Evolutionary conservation across 768 basidiomycete genomes (phyloP), one percentile per base, ranked within the genome.

Genomic region (Tulasnella sp.): DNA sequence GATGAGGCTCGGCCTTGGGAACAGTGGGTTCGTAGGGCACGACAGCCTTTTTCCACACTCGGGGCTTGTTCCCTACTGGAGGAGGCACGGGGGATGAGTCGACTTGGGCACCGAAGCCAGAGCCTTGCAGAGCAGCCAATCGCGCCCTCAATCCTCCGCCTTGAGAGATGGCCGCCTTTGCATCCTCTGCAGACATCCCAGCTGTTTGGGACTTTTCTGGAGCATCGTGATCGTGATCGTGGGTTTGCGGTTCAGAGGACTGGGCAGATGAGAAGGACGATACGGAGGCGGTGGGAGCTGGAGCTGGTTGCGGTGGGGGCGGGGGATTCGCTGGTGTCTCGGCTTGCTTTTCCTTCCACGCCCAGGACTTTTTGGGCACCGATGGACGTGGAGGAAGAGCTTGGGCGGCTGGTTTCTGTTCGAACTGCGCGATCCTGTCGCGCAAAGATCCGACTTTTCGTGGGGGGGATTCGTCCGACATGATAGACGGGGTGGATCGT

Each of bases 81-180:
- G 83, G 81, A 1, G 84, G 77, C 1, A 82, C 75, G 8, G 74
- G 63, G 35, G 73, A 69, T 4, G 77, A 65, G 1, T 72, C 67
- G 23, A 62, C 66, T 0, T 66, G 66, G 1, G 72, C 76, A 14
- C 86, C 86, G 65, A 94, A 89, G 14, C 86, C 85, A 42, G 76
- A 81, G 6, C 86, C 88, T 67, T 91, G 86, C 35, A 97, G 71
- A 2, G 91, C 90, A 29, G 91, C 91, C 91, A 98, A 96, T 35
- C 94, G 80, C 59, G 96, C 94, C 71, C 83, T 92, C 62, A 98
- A 70, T 57, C 86, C 88, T 4, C 80, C 84, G 2, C 78, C 84
- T 56, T 80, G 55, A 55, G 49, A 58, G 37, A 42, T 59, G 17
- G 41, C 9, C 27, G 31, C 17, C 34, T 34, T 45, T 59, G 57